A percentile compares a stretch with the other conserved stretches of the same genome.
Conservation (phyloP, 2,329 filamentous ascomycete genomes). For the Fusarium piperis region DNA sequence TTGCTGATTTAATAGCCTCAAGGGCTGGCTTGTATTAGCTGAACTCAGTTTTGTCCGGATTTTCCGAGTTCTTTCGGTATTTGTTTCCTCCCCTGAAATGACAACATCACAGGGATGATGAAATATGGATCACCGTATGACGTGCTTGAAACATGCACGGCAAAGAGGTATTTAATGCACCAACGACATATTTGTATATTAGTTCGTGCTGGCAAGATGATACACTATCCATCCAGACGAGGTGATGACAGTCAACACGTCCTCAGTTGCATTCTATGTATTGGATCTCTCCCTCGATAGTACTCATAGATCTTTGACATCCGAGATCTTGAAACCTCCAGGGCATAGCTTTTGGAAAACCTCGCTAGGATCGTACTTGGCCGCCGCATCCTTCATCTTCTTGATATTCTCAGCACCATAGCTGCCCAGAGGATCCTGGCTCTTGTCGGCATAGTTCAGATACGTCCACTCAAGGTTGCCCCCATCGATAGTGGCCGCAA, state of each 20-base stretch:
- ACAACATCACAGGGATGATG: constrained; percentile 7
- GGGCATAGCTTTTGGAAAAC: constrained; percentile 39
- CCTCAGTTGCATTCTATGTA: neutral
- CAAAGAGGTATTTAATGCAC: constrained; percentile 10
- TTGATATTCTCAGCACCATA: constrained; percentile 36
- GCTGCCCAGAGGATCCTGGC: constrained; percentile 30
- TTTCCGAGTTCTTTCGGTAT: no score
- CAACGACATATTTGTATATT: neutral
- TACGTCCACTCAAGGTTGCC: constrained; percentile 32
- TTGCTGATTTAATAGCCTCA: no score
- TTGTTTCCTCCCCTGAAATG: neutral
- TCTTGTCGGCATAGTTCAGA: constrained; percentile 33
- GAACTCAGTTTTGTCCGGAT: no score
- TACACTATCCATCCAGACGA: neutral
- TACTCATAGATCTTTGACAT: constrained; percentile 23
- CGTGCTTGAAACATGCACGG: neutral
- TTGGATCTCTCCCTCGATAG: neutral
- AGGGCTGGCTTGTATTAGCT: no score
- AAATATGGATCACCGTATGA: constrained; percentile 11
- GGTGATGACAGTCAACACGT: no score
- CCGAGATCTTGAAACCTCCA: constrained; percentile 34
- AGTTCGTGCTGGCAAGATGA: neutral
- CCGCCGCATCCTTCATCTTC: constrained; percentile 29
- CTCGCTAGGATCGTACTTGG: constrained; percentile 40
- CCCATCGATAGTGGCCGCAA: constrained; percentile 20